Evolutionary conservation across 192 early-diverging fungal species (phyloP), one percentile per base, ranked within the genome.

Genomic region (Coemansia sp.): DNA sequence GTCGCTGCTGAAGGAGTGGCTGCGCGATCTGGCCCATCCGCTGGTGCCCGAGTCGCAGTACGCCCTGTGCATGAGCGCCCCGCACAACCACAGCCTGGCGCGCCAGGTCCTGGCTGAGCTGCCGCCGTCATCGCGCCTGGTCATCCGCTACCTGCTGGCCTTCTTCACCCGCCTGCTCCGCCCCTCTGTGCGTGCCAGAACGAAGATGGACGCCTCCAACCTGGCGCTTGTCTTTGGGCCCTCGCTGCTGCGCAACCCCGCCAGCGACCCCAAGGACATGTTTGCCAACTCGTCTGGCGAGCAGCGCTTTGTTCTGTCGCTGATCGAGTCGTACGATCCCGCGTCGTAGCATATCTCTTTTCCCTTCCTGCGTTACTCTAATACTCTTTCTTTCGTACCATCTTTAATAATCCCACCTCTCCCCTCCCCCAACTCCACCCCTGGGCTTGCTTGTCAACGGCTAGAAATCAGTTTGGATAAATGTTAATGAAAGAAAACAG

Each of bases 211-310:
- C 28, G 73, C 89, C 31, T 81, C 83, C 62, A 98, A 97, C 57
- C 65, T 98, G 50, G 96, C 96, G 13, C 90, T 98, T 84, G 93
- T 98, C 10, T 97, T 97, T 84, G 95, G 93, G 20, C 96, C 96
- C n/a, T 90, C 91, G 42, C 88, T 97, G 53, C 75, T 98, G 50
- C 83, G 94, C 38, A 95, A 92, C 68, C 94, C 95, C 20, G 81
- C 77, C 54, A 89, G 87, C 48, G 83, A 87, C 62, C 75, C 86
- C 6, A 84, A 81, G 5, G 72, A 84, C 55, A 74, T 86, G 28
- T 84, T 88, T 69, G 84, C 80, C 50, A 78, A 79, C 30, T 76
- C 84, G 2, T 68, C 77, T 11, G 67, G 64, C 50, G 81, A 83
- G 70, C 81, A 83, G 67, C 36, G 61, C 9, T 83, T 83, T 63